These are phyloP conservation scores for Neoascochyta sp. DNA, from an alignment of 2,329 filamentous ascomycete genomes.

Conservation along the genomic window DNA sequence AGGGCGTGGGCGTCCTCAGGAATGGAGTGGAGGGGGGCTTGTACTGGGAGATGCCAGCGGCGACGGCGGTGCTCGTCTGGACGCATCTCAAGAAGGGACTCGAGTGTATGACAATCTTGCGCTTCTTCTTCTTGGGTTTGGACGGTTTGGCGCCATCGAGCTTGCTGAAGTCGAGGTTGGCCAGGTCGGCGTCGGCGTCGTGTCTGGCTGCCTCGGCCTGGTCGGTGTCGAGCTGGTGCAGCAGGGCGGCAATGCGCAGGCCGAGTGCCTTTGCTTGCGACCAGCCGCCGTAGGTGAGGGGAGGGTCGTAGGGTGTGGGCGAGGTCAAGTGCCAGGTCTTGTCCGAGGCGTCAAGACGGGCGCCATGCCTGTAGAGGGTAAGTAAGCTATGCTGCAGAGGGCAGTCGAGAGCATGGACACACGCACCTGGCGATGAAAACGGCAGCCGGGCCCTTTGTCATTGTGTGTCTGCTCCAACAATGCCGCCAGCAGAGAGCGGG, in stretches of 20 bases:
- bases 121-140: slow-evolving; percentile 56
- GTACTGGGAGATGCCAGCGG: slow-evolving; percentile 73
- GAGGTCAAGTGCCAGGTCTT: slow-evolving; percentile 93
- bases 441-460: slow-evolving; percentile 47
- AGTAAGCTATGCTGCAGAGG: slow-evolving; percentile 9
- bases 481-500: too few relatives aligned
- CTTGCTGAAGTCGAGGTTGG: slow-evolving; percentile 20
- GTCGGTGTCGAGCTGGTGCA: slow-evolving; percentile 49
- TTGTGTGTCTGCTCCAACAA: too few relatives aligned
- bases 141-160: slow-evolving; percentile 9
- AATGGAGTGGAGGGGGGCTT: slow-evolving; percentile 38
- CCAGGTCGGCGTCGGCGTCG: slow-evolving; percentile 14
- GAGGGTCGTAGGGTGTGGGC: slow-evolving; percentile 90
- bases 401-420: background rate
- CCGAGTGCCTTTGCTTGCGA: slow-evolving; percentile 79
- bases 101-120: slow-evolving; percentile 80
- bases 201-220: slow-evolving; percentile 39
- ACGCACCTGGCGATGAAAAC: slow-evolving; percentile 50
- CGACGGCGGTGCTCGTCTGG: slow-evolving; percentile 85
- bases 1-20: slow-evolving; percentile 17
- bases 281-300: slow-evolving; percentile 92
- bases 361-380: slow-evolving; percentile 68
- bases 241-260: slow-evolving; percentile 72
- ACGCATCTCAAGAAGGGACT: slow-evolving; percentile 94
- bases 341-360: slow-evolving; percentile 89